These are phyloP conservation scores for Cutaneotrichosporon mucoides DNA, from an alignment of 1,284 basidiomycete species.

Conservation along the genomic window DNA sequence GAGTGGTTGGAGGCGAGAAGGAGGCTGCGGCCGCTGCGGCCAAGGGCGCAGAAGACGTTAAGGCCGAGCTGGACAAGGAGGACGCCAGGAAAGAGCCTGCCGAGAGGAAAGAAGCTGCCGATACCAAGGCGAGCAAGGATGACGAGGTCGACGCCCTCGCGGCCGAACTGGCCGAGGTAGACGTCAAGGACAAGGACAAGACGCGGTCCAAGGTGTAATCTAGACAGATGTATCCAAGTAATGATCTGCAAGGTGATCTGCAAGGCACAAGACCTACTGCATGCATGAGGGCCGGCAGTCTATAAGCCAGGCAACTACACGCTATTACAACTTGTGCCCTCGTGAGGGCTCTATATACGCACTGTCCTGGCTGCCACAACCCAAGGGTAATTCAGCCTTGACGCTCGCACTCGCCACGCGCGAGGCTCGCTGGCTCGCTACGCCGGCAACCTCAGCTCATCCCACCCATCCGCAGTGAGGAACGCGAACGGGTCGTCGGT, in stretches of 20 bases:
- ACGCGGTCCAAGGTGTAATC: background rate
- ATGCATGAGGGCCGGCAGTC: too few relatives aligned
- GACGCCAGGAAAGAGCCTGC: background rate
- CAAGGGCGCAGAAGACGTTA: background rate
- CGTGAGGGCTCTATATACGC: too few relatives aligned
- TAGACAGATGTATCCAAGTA: too few relatives aligned
- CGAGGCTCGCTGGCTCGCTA: background rate
- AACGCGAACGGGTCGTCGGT: slow-evolving; percentile 30
- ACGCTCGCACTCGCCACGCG: too few relatives aligned
- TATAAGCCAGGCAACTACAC: too few relatives aligned
- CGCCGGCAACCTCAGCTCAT: slow-evolving; percentile 4
- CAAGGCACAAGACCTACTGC: too few relatives aligned
- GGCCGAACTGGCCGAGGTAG: background rate
- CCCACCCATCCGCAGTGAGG: slow-evolving; percentile 19
- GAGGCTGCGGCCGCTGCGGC: background rate
- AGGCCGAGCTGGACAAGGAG: background rate
- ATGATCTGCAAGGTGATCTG: too few relatives aligned
- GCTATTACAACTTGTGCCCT: too few relatives aligned
- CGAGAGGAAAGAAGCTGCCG: background rate
- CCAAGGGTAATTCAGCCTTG: too few relatives aligned
- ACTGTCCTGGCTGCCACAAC: background rate
- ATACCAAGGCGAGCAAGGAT: background rate
- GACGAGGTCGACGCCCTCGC: slow-evolving; percentile 9
- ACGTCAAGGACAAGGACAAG: slow-evolving; percentile 1
- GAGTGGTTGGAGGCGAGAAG: background rate